A percentile compares a stretch with the other conserved stretches of the same genome.
phyloP scores from a whole-genome alignment of 1,284 basidiomycete genomes.

The Coniferiporia sulphurascens region DNA sequence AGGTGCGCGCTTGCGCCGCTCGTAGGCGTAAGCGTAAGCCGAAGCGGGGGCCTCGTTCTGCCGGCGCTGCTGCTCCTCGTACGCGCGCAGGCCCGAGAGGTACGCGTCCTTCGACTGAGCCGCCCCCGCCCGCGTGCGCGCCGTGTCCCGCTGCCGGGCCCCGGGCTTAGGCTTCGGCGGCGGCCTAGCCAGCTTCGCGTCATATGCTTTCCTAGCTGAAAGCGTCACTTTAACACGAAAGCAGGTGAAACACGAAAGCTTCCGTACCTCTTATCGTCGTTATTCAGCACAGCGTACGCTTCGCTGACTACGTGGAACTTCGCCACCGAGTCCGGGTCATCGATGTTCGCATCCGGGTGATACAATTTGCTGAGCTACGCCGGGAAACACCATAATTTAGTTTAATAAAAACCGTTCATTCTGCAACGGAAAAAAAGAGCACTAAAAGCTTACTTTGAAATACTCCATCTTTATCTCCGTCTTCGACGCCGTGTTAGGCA shows the following conservation, averaged over 20 bases:
- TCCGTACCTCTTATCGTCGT: constrained; percentile 42
- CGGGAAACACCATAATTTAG: not conserved
- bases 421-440: not conserved
- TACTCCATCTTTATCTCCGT: not conserved
- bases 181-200: too few species aligned
- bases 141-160: too few species aligned
- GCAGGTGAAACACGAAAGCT: not conserved
- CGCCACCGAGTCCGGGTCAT: constrained; percentile 34
- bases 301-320: constrained; percentile 45
- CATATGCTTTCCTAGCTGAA: not conserved
- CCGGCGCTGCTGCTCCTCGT: too few species aligned
- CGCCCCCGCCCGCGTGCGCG: too few species aligned
- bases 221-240: not conserved
- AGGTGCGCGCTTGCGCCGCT: too few species aligned
- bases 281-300: constrained; percentile 42
- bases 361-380: constrained; percentile 5
- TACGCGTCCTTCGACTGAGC: too few species aligned
- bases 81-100: too few species aligned
- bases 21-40: too few species aligned
- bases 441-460: constrained; percentile 24
- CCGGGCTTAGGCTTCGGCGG: too few species aligned
- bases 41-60: too few species aligned
- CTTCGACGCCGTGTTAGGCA: not conserved
- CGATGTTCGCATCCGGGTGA: too few species aligned
- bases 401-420: not conserved